Evolutionary conservation across 768 basidiomycete species (phyloP).

Genomic region (Tricholoma matsutake): DNA sequence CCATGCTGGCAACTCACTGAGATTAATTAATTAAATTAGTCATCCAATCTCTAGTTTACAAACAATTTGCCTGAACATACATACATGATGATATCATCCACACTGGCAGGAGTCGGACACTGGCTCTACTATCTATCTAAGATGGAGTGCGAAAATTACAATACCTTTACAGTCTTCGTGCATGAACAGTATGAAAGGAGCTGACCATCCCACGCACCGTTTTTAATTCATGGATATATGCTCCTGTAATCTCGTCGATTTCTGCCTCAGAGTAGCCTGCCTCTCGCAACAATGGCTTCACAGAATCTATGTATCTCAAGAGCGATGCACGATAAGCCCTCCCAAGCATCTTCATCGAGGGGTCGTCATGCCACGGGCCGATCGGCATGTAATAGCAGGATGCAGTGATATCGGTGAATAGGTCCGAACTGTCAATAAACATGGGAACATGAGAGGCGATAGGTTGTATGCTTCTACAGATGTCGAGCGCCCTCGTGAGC

Average conservation of each 20-base stretch:
- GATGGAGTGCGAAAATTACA: neutral
- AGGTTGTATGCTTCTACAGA: conserved; percentile 34
- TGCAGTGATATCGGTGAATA: conserved; percentile 40
- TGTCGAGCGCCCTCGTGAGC: conserved; percentile 33
- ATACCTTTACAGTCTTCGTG: conserved; percentile 16
- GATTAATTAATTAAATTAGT: no score
- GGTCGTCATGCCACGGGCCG: conserved; percentile 48
- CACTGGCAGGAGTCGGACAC: neutral
- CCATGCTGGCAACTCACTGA: no score
- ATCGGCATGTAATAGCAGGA: conserved; percentile 46
- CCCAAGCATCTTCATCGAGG: conserved; percentile 37
- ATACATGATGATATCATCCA: neutral
- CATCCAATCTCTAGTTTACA: neutral
- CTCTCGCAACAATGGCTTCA: conserved; percentile 45
- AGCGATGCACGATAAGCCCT: conserved; percentile 36
- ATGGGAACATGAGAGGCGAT: conserved; percentile 35
- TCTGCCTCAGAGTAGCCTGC: conserved; percentile 34
- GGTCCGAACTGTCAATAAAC: conserved; percentile 32
- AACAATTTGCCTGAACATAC: neutral
- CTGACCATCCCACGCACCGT: conserved; percentile 45
- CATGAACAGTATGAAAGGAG: conserved; percentile 50
- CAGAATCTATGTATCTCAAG: conserved; percentile 43
- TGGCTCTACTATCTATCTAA: neutral
- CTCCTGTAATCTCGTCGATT: conserved; percentile 37
- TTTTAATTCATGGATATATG: conserved; percentile 45